Evolutionary conservation across 345 rosid species (phyloP), one percentile per base, ranked within the genome.

Genomic region (Pugionium cornutum): DNA sequence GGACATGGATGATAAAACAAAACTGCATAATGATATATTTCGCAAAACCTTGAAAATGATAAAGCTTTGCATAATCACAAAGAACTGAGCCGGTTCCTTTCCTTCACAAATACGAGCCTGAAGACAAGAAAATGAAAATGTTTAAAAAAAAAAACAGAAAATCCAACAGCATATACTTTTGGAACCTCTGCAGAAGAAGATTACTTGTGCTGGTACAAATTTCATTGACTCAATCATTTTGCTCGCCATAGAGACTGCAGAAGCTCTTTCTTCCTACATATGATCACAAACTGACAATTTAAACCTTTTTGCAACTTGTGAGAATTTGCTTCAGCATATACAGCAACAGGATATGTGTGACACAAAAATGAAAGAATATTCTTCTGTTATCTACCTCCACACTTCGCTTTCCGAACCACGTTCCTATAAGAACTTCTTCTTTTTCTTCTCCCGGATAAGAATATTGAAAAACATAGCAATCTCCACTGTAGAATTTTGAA

Each of bases 71-170:
- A 95, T 81, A 77, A 95, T 89, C 34, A 85, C 74, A 68, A 84
- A 86, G 86, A 95, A 91, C 70, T 87, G 99, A 73, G 87, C 60
- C 1, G 99, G 89, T 78, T 95, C 99, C 50, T 80, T 80, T 78
- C 97, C 99, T 84, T 95, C 99, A 72, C 80, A 84, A 72, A 89
- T 69, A 66, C 91, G 87, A 64, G 92, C 94, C 99, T 95, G 75
- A 11, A 44, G 68, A 80, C 62, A 58, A 51, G 52, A 70, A 26
- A 34, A 62, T 64, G 59, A 81, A 73, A 67, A 57, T 59, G 9
- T 26, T 65, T 52, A 28, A 57, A 40, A 18, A 25, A 63, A 49
- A 35, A 74, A 33, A 47, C 9, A 60, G 37, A 54, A 69, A 25
- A 10, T 32, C 28, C 54, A 46, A 52, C 11, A 54, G 44, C 48